Evolutionary conservation across 495 filamentous ascomycete species (phyloP).

Genomic region (Cercophora samala): DNA sequence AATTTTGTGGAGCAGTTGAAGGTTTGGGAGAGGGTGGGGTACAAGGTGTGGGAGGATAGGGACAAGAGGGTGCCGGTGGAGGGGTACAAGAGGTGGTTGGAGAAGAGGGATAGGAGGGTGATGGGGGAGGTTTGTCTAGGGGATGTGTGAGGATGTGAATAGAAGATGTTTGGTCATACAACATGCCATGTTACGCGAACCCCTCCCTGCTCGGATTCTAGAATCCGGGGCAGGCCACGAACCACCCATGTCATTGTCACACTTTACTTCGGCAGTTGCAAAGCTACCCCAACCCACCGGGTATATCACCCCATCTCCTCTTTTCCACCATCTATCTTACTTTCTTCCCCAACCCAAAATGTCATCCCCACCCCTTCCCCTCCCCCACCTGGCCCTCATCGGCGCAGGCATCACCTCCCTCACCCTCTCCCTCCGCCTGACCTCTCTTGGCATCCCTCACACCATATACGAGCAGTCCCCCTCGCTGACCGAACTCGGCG

Average conservation of each 20-base stretch:
- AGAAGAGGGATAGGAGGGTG: not conserved
- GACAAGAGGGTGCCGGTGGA: constrained; percentile 17
- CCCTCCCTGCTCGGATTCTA: not conserved
- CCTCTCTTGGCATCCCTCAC: constrained; percentile 38
- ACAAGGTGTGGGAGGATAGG: constrained; percentile 21
- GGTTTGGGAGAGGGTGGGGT: constrained; percentile 20
- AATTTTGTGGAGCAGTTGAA: constrained; percentile 22
- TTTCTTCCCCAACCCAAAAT: not conserved
- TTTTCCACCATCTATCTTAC: not conserved
- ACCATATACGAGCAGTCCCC: constrained; percentile 54
- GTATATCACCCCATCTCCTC: not conserved
- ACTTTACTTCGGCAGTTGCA: not conserved
- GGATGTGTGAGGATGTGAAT: not conserved
- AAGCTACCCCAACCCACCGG: not conserved
- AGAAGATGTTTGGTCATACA: not conserved
- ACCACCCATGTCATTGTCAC: too few relatives aligned
- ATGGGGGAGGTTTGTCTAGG: not conserved
- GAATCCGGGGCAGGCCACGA: not conserved
- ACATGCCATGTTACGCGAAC: not conserved
- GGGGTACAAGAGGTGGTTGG: constrained; percentile 7
- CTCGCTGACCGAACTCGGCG: constrained; percentile 56
- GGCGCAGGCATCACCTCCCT: constrained; percentile 57
- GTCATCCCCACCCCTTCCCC: not conserved
- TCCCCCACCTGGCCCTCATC: constrained; percentile 47
- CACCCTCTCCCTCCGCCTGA: constrained; percentile 47